Base-by-base conservation (phyloP, 2,329 filamentous ascomycete species). In the Trichophaea hybrida region DNA sequence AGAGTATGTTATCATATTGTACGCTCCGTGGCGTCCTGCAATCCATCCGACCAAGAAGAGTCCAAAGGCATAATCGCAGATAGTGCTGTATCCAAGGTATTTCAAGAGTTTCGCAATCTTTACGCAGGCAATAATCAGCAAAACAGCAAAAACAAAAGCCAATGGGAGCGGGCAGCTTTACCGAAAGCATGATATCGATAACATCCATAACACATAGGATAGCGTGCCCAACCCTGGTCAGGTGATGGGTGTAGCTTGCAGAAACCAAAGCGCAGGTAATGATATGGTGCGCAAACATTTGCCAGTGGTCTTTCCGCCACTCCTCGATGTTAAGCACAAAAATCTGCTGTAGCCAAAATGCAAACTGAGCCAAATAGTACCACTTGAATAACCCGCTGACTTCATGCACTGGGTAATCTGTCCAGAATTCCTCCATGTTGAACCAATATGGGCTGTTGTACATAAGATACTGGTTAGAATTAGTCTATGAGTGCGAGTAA, bases 271-370 rank as follows among this genome's bases (percentile, higher is more conserved):
- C 76, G 69, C 84, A 87, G 17, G 93, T 98, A 71, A 97, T 83
- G 70, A 96, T 80, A 74, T 98, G 93, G 72, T 97, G 93, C 15
- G 82, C 84, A 67, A 97, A 82, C 93, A 97, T 97, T 73, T 97
- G 91, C 75, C 82, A 86, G 73, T 96, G 85, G 69, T 98, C 93
- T 75, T 97, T 97, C 69, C 93, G 81, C 66, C 86, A 82, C 74
- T 94, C 87, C 73, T 98, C 93, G 61, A 97, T 89, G 73, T 96
- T 85, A 71, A 97, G 88, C 60, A 96, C 88, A 35, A 96, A 76
- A 65, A 97, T 86, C 74, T 95, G 90, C 74, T 97, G 91, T 52
- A 96, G 73, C 85, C 88, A 96, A 73, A 96, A 97, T 31, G 85
- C 84, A 73, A 90, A 86, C 72, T 97, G 90, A 12, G 84, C 84